Conservation (phyloP, 192 early-diverging fungal species). For the Cetraspora pellucida region DNA sequence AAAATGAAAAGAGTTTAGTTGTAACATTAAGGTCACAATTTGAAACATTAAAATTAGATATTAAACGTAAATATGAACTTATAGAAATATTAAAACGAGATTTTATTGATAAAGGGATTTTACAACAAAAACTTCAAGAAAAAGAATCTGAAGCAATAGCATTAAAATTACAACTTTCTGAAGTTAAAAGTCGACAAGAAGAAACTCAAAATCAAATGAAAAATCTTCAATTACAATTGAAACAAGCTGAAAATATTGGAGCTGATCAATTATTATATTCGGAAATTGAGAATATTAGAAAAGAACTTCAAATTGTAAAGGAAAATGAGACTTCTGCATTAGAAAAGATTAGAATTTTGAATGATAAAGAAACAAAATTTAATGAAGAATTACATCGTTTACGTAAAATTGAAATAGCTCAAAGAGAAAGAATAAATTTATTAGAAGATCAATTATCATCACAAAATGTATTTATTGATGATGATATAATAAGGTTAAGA, state of each 20-base stretch:
- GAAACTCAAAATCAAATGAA: conserved; percentile 13
- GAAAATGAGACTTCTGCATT: background rate
- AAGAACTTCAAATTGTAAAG: background rate
- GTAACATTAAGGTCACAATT: background rate
- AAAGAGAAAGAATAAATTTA: conserved; percentile 6
- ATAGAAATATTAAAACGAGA: conserved; percentile 24
- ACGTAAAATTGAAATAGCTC: background rate
- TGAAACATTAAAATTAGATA: background rate
- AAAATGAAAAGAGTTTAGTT: conserved; percentile 13
- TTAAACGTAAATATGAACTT: conserved; percentile 26
- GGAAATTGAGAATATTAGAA: background rate
- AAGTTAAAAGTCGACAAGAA: background rate
- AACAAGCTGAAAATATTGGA: background rate
- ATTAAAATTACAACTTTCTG: conserved; percentile 1
- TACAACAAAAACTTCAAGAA: conserved; percentile 24
- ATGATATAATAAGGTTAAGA: background rate
- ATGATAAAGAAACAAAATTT: conserved; percentile 5
- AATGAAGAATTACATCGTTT: background rate
- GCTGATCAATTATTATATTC: background rate
- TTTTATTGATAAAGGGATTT: background rate
- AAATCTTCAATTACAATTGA: background rate
- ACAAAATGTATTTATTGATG: background rate
- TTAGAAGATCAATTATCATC: conserved; percentile 1
- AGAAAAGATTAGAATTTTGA: background rate
- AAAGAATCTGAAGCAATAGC: conserved; percentile 10